Conservation (phyloP, 306 rosid genomes). For the Hippophae tibetana region DNA sequence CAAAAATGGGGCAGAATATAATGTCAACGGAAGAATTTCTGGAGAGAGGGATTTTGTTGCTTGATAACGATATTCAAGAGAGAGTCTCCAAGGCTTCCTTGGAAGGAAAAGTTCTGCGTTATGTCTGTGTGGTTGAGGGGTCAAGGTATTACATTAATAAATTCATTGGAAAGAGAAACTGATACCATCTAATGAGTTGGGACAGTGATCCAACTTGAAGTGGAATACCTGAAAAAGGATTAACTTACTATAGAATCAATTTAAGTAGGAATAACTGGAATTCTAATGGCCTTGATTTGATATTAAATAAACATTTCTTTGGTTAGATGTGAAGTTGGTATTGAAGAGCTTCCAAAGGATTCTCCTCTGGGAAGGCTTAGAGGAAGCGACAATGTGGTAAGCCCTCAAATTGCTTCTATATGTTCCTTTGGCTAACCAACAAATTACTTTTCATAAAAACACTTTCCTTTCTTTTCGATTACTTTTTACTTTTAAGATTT, state of each 20-base stretch:
- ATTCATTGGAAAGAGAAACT: slow-evolving; percentile 8
- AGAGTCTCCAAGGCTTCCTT: slow-evolving; percentile 75
- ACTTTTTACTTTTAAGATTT: no score
- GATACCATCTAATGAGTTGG: no score
- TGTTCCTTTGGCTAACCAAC: background rate
- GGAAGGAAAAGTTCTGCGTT: slow-evolving; percentile 73
- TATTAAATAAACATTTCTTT: background rate
- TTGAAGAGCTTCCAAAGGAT: slow-evolving; percentile 69
- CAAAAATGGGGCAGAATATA: slow-evolving; percentile 69
- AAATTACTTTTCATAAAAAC: background rate
- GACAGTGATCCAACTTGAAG: no score
- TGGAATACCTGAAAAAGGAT: no score
- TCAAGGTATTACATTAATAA: slow-evolving; percentile 41
- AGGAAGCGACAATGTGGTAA: slow-evolving; percentile 97
- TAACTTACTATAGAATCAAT: no score
- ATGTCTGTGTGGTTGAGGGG: slow-evolving; percentile 63
- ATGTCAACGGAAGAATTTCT: slow-evolving; percentile 68
- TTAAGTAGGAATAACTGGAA: background rate
- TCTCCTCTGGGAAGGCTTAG: slow-evolving; percentile 81
- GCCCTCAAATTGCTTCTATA: slow-evolving; percentile 13
- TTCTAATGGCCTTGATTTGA: background rate
- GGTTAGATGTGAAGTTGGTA: slow-evolving; percentile 74
- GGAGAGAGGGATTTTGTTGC: slow-evolving; percentile 39
- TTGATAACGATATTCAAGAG: slow-evolving; percentile 60
- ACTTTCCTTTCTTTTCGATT: no score